Percentiles rank a stretch among this genome's conserved stretches.
Conservation (phyloP, 2,329 filamentous ascomycete species). For the Trichoderma pleuroti region DNA sequence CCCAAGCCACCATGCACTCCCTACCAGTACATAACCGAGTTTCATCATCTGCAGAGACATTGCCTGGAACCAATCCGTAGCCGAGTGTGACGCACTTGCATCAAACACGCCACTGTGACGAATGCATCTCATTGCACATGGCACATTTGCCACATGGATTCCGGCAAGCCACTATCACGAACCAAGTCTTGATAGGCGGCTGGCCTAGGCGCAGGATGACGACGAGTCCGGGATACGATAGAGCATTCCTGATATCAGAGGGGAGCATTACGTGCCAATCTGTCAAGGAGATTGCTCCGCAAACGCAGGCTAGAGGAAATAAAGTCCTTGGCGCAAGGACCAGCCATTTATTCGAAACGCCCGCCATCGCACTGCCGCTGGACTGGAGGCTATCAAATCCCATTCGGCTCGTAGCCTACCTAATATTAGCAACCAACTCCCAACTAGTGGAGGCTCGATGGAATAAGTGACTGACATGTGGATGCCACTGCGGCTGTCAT, state of each 20-base stretch:
- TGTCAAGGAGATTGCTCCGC: neutral
- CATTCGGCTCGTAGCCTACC: neutral
- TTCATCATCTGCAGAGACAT: neutral
- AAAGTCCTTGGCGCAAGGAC: neutral
- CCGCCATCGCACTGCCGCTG: neutral
- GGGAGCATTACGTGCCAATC: neutral
- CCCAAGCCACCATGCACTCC: neutral
- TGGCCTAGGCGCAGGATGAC: neutral
- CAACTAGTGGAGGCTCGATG: neutral
- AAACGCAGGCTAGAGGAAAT: neutral
- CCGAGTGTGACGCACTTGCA: neutral
- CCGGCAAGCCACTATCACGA: neutral
- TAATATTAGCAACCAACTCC: neutral
- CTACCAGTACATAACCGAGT: neutral
- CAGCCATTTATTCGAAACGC: neutral
- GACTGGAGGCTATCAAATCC: neutral
- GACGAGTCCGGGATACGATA: neutral
- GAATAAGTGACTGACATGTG: neutral
- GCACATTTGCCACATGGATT: neutral
- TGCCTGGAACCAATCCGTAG: neutral
- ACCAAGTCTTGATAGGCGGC: neutral
- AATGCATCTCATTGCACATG: neutral
- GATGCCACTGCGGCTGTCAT: neutral
- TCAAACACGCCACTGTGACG: neutral
- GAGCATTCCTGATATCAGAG: neutral